Base-by-base conservation (phyloP, 306 rosid genomes). In the Vachellia collinsii region DNA sequence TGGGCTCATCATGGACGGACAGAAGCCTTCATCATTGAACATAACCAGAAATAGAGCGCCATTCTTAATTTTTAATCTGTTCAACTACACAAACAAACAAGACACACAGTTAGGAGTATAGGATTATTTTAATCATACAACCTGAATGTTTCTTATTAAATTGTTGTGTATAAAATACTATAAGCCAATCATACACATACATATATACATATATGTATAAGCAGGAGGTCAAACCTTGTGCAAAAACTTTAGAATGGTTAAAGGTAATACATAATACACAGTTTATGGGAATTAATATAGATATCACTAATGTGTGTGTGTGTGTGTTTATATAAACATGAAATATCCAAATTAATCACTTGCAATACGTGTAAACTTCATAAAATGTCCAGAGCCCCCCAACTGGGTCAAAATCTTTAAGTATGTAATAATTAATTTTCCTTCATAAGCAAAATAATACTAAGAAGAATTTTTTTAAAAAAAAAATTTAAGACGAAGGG, bases 41-140 rank as follows among this genome's bases (percentile, higher is more conserved):
- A 63, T 4, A 29, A 29, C 34, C 8, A 42, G 41, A 12, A 71
- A 59, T 6, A 29, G 22, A 12, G 25, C 36, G n/a, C 20, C n/a
- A 16, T 17, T 38, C 56, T 51, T 29, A 46, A 29, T 29, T 68
- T 14, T 42, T 48, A 58, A 61, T 62, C 38, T 36, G 22, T 72
- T 48, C 46, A 77, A 10, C 38, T 17, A 39, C 74, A 69, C 74
- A 69, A 42, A 65, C 58, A 65, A 77, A 65, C 39, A 65, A 77
- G 74, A 65, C 72, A 72, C 8, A 69, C 19, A 62, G 50, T 63
- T 46, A 19, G 81, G 77, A 54, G 19, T 56, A 8, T 37, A 13
- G 46, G 56, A 77, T 39, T 82, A 39, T 23, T 76, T 76, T 77
- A 70, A 62, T 39, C 43, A 10, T 53, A 71, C 65, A 56, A 56